Evolutionary conservation across 2,329 filamentous ascomycete species (phyloP), one percentile per base, ranked within the genome.

Genomic region (Exophiala oligosperma): DNA sequence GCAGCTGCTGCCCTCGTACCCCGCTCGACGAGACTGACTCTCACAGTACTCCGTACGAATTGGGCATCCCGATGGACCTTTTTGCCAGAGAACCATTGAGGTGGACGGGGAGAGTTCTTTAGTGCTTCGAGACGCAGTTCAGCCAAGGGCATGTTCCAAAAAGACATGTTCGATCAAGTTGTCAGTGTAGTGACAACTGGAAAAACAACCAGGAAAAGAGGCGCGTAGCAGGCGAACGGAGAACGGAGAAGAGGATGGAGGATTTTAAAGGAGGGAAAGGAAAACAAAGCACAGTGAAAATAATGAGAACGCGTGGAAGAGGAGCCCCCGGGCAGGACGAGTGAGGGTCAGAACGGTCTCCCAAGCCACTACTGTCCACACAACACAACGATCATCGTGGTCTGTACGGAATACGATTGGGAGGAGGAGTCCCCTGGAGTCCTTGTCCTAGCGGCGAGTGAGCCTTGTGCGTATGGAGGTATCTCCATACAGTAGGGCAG

Each of bases 11-110:
- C 37, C 40, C 40, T 17, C 40, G 53, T 17, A 54, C 48, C 52
- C 57, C 52, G 52, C 48, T 53, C 57, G 57, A 29, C 14, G 52
- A 52, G 49, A 51, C 51, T 47, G 40, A 38, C 47, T 51, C 50
- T 17, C 17, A 17, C 17, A 17, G 17, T 17, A 17, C 17, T 17
- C 17, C 17, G 17, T 17, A 17, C 17, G 8, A 35, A 2, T 35
- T 35, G 32, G 32, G 26, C 26, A 4, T 28, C 7, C 26, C 26
- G 26, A 28, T 7, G 26, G 26, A 8, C 9, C 11, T 35, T 35
- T 6, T 11, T 9, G 32, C 32, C 11, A 9, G 32, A 35, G 32
- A 9, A 35, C 8, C 32, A 9, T 35, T 7, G 32, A 35, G 32
- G 32, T 35, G 32, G 32, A 35, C 32, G 11, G 32, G 32, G 32